A percentile compares a stretch with the other conserved stretches of the same genome.
Conservation (phyloP, 495 filamentous ascomycete species). For the Aspergillus cavernicola region DNA sequence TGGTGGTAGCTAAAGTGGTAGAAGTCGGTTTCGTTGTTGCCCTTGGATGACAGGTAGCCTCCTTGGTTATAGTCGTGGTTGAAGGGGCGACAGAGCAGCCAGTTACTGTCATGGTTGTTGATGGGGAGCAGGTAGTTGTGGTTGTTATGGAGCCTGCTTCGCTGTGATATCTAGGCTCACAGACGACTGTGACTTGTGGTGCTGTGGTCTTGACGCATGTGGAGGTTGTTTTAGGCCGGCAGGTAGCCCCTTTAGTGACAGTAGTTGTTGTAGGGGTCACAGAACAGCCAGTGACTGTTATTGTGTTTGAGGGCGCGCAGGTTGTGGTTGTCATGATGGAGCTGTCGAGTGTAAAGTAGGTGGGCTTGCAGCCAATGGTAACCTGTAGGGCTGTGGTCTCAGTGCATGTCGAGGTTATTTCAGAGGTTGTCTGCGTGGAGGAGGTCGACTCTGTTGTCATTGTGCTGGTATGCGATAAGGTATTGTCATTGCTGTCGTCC, state of each 20-base stretch:
- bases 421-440: background rate
- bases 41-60: background rate
- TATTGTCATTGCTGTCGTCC: background rate
- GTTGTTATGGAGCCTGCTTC: background rate
- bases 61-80: background rate
- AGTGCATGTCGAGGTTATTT: background rate
- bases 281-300: background rate
- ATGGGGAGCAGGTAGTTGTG: background rate
- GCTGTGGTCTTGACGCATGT: background rate
- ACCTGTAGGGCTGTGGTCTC: background rate
- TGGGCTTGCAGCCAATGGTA: background rate
- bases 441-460: background rate
- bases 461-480: background rate
- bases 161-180: background rate
- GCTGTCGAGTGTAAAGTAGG: background rate
- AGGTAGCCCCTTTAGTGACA: background rate
- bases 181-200: background rate
- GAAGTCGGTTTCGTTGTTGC: background rate
- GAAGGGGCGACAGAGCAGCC: background rate
- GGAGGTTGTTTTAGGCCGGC: background rate
- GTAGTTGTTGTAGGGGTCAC: background rate
- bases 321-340: background rate
- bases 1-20: background rate
- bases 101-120: background rate
- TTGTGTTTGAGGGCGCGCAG: background rate